Evolutionary conservation across 768 basidiomycete genomes (phyloP), one percentile per base, ranked within the genome.

Genomic region (Dacryopinax primogenitus): DNA sequence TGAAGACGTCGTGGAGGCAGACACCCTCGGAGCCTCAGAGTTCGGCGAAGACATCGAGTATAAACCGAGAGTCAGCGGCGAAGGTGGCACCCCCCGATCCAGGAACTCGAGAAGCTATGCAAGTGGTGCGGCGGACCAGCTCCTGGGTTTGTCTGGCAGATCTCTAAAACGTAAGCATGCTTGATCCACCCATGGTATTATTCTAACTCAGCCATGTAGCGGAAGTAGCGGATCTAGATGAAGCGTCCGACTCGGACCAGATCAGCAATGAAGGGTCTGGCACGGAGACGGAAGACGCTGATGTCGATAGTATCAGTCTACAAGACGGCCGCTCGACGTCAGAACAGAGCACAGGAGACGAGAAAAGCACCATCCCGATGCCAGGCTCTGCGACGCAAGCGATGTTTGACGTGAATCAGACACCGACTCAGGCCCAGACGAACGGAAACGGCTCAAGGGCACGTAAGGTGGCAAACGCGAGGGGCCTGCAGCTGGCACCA

Each of bases 31-130:
- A 11, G 39, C 30, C 36, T 36, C 44, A 11, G 69, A 62, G 3
- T 63, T 34, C 11, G 63, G 47, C 26, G 70, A 71, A 32, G 68
- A 44, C 3, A 68, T 69, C 34, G 68, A 66, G 26, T 61, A 67
- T 61, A 62, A 61, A 34, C 66, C 63, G 37, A 45, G 68, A 35
- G 63, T 62, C 23, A 44, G 69, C 61, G 37, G 58, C n/a, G 64
- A 66, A 37, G 65, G 61, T 37, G 44, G 58, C 18, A 39, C 62
- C 34, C 64, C 63, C 23, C 78, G 80, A 71, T 83, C 85, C 66
- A 82, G 91, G 69, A 93, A 93, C 74, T 91, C 89, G 72, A 83
- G 81, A 69, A 89, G 87, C 68, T 92, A 92, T 75, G 83, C 86
- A 33, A 87, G 88, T 69, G 84, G 85, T 41, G 90, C 89, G 61